Evolutionary conservation across 176 grass and related monocot species (phyloP).

Genomic region (Oryza brachyantha): DNA sequence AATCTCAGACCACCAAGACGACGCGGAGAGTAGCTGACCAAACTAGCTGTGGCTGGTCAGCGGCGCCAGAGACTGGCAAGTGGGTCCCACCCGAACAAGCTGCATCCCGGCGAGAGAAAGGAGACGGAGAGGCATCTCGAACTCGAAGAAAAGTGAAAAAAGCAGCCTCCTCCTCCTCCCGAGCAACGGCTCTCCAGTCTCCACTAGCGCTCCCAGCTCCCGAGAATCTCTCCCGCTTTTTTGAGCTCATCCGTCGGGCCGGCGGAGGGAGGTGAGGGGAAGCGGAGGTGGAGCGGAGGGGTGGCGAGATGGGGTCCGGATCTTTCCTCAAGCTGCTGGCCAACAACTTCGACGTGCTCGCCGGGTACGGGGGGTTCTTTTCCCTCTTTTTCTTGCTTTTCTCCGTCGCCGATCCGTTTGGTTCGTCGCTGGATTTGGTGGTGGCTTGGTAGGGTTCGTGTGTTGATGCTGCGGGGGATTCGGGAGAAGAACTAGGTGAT

Average conservation of each 20-base stretch:
- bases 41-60: background rate
- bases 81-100: background rate
- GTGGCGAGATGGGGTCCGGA: slow-evolving; percentile 66
- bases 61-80: too few relatives aligned
- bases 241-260: background rate
- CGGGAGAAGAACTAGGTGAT: slow-evolving; percentile 13
- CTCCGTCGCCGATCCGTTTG: background rate
- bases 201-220: background rate
- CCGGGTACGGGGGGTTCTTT: slow-evolving; percentile 47
- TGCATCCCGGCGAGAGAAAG: background rate
- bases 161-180: background rate
- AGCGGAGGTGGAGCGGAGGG: background rate
- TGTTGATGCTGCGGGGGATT: background rate
- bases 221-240: background rate
- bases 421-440: background rate
- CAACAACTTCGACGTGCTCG: slow-evolving; percentile 85
- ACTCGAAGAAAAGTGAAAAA: background rate
- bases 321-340: slow-evolving; percentile 91
- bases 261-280: background rate
- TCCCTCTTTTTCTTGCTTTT: background rate
- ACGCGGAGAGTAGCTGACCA: background rate
- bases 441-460: background rate
- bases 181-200: slow-evolving; percentile 19
- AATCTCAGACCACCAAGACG: too few relatives aligned
- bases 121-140: background rate